Base-by-base conservation (phyloP, 257 asterid genomes). In the Pogostemon cablin region DNA sequence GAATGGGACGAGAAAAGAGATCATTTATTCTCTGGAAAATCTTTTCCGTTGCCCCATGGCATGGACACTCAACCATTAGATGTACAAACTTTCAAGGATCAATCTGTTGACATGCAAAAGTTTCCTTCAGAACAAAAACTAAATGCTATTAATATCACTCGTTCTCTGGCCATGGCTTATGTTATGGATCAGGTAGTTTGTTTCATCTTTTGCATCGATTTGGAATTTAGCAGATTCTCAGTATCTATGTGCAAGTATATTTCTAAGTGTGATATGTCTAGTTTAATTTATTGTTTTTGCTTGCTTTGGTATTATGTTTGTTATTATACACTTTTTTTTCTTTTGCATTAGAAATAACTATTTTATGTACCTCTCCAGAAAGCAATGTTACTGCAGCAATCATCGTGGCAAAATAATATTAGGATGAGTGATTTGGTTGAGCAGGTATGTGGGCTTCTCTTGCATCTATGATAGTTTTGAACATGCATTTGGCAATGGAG, bases 351-450 rank as follows among this genome's bases (percentile, higher is more conserved):
- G 55, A 73, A 49, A 20, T 11, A 62, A 50, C 62, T 67, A n/a
- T 54, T 67, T 1, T 69, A 17, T 71, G 49, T 69, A 9, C 65
- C 68, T 78, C 75, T 81, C 71, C 96, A 93, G 99, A 93, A 87
- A 89, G 90, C 97, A 62, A 85, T 84, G 84, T 58, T 93, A 68
- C 85, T 91, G 71, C 97, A 91, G 79, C 97, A 93, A 76, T 89
- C 97, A 32, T 84, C 95, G 38, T 93, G 98, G 97, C 98, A 91
- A 84, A 91, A 87, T 77, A 93, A 87, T 75, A 79, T 89, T 73
- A 84, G 97, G 83, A 93, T 93, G 98, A 86, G 86, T 80, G 85
- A 84, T 79, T 84, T 93, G 85, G 99, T 87, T 50, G 99, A 91
- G 86, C 99, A 91, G 87, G 99, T 93, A 87, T 83, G 91, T 48